phyloP scores from a whole-genome alignment of 2,329 filamentous ascomycete genomes.

The Bertia moriformis region DNA sequence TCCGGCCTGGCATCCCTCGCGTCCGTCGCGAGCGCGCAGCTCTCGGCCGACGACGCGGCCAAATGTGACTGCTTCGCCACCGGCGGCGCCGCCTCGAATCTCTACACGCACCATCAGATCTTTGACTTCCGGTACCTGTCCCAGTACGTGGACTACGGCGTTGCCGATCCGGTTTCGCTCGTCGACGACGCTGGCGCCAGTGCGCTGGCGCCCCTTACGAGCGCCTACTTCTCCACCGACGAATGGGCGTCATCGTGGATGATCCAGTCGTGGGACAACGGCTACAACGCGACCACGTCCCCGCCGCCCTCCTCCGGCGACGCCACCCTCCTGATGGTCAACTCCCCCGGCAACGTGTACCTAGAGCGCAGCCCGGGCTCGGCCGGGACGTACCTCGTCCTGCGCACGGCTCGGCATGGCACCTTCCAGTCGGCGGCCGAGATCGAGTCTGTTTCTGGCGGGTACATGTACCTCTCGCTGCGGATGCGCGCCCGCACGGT shows the following conservation, averaged over 20 bases:
- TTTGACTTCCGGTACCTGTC: slow-evolving; percentile 30
- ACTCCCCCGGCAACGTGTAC: slow-evolving; percentile 23
- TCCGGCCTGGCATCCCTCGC: no score
- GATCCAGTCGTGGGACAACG: slow-evolving; percentile 21
- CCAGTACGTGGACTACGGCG: no score
- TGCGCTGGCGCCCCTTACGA: slow-evolving; percentile 15
- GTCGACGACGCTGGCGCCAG: slow-evolving; percentile 13
- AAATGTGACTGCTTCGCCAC: slow-evolving; percentile 31
- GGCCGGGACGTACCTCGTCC: slow-evolving; percentile 11
- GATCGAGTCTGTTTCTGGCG: slow-evolving; percentile 21
- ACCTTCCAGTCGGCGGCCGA: slow-evolving; percentile 31
- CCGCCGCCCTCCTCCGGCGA: no score
- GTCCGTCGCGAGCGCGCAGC: no score
- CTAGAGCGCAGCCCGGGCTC: not conserved
- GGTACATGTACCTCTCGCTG: slow-evolving; percentile 25
- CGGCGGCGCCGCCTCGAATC: slow-evolving; percentile 25
- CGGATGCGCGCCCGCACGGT: slow-evolving; percentile 34
- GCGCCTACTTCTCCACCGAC: slow-evolving; percentile 20
- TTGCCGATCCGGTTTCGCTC: no score
- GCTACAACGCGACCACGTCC: no score
- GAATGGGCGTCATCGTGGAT: slow-evolving; percentile 21
- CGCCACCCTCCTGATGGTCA: slow-evolving; percentile 19
- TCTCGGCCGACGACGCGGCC: slow-evolving; percentile 13
- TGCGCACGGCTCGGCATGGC: slow-evolving; percentile 27
- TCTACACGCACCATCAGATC: slow-evolving; percentile 29